Evolutionary conservation across 192 early-diverging fungal species (phyloP).

Genomic region (Coemansia sp.): DNA sequence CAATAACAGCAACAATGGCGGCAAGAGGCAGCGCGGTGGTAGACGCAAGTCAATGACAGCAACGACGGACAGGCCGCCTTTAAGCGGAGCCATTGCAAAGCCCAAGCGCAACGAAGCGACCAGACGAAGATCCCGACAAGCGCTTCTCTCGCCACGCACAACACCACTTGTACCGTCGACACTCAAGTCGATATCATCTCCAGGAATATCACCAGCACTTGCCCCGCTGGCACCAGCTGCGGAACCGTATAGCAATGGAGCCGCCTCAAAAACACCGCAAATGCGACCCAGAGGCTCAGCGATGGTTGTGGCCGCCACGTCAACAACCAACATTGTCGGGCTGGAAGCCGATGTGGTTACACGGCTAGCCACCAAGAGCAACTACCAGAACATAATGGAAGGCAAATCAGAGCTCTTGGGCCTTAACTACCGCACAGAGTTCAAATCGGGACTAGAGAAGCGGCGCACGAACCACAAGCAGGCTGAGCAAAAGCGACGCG

Average conservation of each 20-base stretch:
- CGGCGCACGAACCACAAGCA: slow-evolving; percentile 91
- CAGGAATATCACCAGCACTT: slow-evolving; percentile 6
- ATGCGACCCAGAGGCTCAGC: slow-evolving; percentile 9
- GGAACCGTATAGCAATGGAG: neutral
- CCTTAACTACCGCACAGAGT: slow-evolving; percentile 70
- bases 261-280: slow-evolving; percentile 15
- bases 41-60: slow-evolving; percentile 19
- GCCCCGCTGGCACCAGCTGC: slow-evolving; percentile 18
- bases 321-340: slow-evolving; percentile 40
- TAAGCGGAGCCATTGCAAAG: neutral
- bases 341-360: slow-evolving; percentile 54
- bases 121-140: slow-evolving; percentile 17
- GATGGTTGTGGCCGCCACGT: slow-evolving; percentile 23
- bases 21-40: neutral
- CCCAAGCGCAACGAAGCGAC: slow-evolving; percentile 13
- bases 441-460: slow-evolving; percentile 75
- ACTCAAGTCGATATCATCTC: slow-evolving; percentile 22
- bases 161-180: slow-evolving; percentile 45
- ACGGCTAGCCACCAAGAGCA: slow-evolving; percentile 63
- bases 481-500: slow-evolving; percentile 94
- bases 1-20: neutral
- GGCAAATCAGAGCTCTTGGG: slow-evolving; percentile 84
- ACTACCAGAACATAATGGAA: slow-evolving; percentile 87
- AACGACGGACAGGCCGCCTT: neutral
- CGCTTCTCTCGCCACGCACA: slow-evolving; percentile 38